Evolutionary conservation across 2,329 filamentous ascomycete genomes (phyloP).

Genomic region (Fusarium sp.): DNA sequence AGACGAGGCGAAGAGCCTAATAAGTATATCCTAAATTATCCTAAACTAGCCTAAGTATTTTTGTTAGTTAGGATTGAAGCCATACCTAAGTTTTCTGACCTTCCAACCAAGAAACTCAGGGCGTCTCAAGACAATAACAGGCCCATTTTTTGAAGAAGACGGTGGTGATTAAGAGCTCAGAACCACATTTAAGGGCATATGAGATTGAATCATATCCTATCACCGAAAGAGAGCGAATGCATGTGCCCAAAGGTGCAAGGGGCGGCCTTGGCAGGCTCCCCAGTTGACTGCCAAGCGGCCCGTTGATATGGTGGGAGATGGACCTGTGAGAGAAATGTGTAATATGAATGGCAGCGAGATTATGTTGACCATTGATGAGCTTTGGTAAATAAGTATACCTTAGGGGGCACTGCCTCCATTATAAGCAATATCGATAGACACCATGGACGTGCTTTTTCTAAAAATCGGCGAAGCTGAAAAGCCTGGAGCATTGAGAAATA

Average conservation of each 20-base stretch:
- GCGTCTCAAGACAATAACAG: too few species aligned
- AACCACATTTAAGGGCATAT: not conserved
- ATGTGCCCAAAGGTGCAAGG: not conserved
- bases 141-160: too few species aligned
- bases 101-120: too few species aligned
- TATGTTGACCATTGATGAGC: not conserved
- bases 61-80: too few species aligned
- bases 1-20: too few species aligned
- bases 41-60: too few species aligned
- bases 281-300: conserved; percentile 1
- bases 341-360: not conserved
- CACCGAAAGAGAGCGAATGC: not conserved
- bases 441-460: not conserved
- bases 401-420: not conserved
- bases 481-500: conserved; percentile 14
- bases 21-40: too few species aligned
- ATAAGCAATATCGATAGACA: not conserved
- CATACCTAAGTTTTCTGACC: too few species aligned
- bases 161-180: too few species aligned
- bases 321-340: not conserved
- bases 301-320: not conserved
- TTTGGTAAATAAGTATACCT: not conserved
- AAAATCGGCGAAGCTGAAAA: not conserved
- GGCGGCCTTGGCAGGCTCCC: not conserved
- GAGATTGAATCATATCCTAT: not conserved